Base-by-base conservation (phyloP, 2,329 filamentous ascomycete genomes). In the Penicillium sp. region DNA sequence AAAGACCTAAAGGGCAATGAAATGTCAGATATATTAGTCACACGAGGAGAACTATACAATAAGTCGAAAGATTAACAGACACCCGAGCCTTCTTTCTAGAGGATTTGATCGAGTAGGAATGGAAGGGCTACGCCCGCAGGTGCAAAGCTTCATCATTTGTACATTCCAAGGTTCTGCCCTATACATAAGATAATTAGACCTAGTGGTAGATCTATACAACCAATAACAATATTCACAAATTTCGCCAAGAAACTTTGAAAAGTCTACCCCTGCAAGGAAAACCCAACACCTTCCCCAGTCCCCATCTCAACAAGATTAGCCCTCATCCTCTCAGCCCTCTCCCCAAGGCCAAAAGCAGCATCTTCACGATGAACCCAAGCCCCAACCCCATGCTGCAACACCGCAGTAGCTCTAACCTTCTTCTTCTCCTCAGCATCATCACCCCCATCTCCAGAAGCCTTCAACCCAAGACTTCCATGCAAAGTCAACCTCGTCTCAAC, bases 351-450 rank as follows among this genome's bases (percentile, higher is more conserved):
- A 64, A 78, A 77, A 36, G 66, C 68, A 16, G 76, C 75, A 68
- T 77, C 75, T 4, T 76, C 74, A 16, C 72, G 65, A 45, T 72
- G 67, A 48, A 79, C 74, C 76, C 76, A 79, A 29, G 72, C 67
- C 0, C 77, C 76, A 53, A 79, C 75, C 0, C 74, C 76, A 68
- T 79, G 77, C 67, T 79, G 77, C 67, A 79, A 60, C 7, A 79
- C 77, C 31, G 74, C 75, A 50, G 73, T 74, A 25, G 76, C 74
- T 27, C 77, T 62, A n/a, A 76, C 71, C 59, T 71, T 75, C 49
- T 72, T 73, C 53, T 71, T 66, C 45, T 62, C 64, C 23, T 64
- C 63, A 15, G 25, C 56, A 39, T 58, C 65, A 43, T 29, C 58
- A 48, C 58, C 61, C 2, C 25, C 60, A 9, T 62, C 60, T 44